phyloP scores from a whole-genome alignment of 495 filamentous ascomycete genomes.

The Podospora anserina region DNA sequence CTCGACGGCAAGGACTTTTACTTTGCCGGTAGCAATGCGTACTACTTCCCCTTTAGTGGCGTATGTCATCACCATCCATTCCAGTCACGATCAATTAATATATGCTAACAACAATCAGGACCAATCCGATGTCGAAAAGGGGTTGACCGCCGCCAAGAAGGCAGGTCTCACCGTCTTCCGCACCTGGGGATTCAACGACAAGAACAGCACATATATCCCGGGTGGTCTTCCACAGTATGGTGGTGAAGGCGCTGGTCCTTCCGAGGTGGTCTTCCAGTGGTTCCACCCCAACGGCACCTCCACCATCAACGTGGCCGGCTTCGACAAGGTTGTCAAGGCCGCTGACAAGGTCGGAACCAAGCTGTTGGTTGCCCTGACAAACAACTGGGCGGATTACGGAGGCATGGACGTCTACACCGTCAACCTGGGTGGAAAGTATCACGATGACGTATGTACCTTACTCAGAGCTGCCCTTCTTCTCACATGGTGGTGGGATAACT shows the following conservation, averaged over 20 bases:
- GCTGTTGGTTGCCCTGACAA: constrained; percentile 53
- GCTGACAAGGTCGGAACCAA: constrained; percentile 58
- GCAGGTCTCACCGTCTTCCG: constrained; percentile 64
- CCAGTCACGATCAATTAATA: no score
- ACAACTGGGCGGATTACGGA: constrained; percentile 57
- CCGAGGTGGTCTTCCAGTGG: constrained; percentile 49
- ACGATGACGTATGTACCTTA: constrained; percentile 31
- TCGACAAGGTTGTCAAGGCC: constrained; percentile 63
- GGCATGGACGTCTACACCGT: constrained; percentile 46
- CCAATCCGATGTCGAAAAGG: constrained; percentile 59
- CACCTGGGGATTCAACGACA: constrained; percentile 61
- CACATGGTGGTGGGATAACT: neutral
- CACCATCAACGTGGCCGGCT: constrained; percentile 57
- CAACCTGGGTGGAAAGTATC: constrained; percentile 38
- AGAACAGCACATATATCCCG: constrained; percentile 51
- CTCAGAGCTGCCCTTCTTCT: neutral
- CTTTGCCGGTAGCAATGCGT: constrained; percentile 69
- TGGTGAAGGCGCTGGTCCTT: constrained; percentile 47
- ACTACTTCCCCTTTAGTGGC: constrained; percentile 63
- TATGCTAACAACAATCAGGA: constrained; percentile 30
- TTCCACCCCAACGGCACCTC: constrained; percentile 42
- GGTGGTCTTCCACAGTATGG: constrained; percentile 43
- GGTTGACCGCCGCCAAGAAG: constrained; percentile 49
- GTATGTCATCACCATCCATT: constrained; percentile 24
- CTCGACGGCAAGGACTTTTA: constrained; percentile 62